A percentile compares a stretch with the other conserved stretches of the same genome.
phyloP scores from a whole-genome alignment of 129 eudicot genomes.

The Lactuca saligna region DNA sequence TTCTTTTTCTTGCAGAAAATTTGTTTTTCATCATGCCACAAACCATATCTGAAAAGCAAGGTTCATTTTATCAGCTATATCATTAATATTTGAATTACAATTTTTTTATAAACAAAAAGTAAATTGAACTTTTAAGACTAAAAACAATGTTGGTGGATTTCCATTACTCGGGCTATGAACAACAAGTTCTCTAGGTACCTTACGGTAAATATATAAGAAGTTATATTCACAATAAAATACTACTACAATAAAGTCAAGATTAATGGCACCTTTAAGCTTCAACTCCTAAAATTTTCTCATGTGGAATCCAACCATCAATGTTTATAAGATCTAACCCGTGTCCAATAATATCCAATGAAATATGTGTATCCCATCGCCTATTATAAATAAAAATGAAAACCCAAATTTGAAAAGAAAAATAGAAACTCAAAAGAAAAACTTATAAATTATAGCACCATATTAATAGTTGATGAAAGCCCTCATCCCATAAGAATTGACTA shows the following conservation, averaged over 20 bases:
- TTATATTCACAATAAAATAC: background rate
- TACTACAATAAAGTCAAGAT: slow-evolving; percentile 9
- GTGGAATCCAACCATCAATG: slow-evolving; percentile 99
- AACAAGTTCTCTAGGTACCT: slow-evolving; percentile 89
- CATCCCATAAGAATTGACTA: slow-evolving; percentile 96
- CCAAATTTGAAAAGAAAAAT: background rate
- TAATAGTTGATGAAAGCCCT: slow-evolving; percentile 95
- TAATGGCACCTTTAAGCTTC: slow-evolving; percentile 82
- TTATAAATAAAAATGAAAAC: background rate
- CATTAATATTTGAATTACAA: background rate
- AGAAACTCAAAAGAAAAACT: background rate
- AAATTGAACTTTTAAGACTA: slow-evolving; percentile 69
- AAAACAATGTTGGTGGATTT: slow-evolving; percentile 89
- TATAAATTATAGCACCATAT: slow-evolving; percentile 55
- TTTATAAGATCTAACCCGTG: slow-evolving; percentile 98
- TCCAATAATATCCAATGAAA: slow-evolving; percentile 89
- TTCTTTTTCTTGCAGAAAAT: slow-evolving; percentile 46
- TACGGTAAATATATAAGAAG: slow-evolving; percentile 45
- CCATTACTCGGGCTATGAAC: slow-evolving; percentile 88
- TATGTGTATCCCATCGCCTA: slow-evolving; percentile 90
- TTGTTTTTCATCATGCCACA: slow-evolving; percentile 61
- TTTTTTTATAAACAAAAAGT: background rate
- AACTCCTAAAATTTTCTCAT: slow-evolving; percentile 95
- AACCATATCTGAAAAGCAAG: slow-evolving; percentile 57
- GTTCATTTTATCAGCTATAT: background rate